A percentile compares a stretch with the other conserved stretches of the same genome.
Evolutionary conservation across 805 yeast species (phyloP).

Genomic region (Wickerhamomyces ciferrii): DNA sequence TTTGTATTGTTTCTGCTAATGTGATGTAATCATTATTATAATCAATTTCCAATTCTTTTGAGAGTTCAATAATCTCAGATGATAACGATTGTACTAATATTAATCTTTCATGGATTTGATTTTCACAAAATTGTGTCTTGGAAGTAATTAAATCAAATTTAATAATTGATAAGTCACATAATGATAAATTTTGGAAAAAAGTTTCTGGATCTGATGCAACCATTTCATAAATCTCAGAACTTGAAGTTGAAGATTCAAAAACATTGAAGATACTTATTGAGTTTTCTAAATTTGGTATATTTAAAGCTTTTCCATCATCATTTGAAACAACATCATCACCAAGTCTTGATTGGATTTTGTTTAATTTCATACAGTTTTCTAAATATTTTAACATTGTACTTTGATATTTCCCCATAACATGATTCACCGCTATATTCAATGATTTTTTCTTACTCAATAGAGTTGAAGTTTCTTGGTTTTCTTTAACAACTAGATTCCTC

Average conservation of each 20-base stretch:
- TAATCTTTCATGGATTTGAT: slow-evolving; percentile 9
- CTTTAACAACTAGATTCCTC: slow-evolving; percentile 27
- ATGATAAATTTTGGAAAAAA: slow-evolving; percentile 15
- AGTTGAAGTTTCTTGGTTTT: slow-evolving; percentile 21
- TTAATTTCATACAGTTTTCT: slow-evolving; percentile 1
- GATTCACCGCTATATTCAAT: slow-evolving; percentile 24
- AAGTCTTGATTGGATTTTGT: not conserved
- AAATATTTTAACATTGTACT: slow-evolving; percentile 23
- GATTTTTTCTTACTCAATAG: slow-evolving; percentile 27
- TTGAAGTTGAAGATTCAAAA: slow-evolving; percentile 3
- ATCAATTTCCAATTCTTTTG: slow-evolving; percentile 19
- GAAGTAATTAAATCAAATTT: slow-evolving; percentile 6
- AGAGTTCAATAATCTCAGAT: slow-evolving; percentile 10
- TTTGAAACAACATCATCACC: not conserved
- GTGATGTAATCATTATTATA: slow-evolving; percentile 13
- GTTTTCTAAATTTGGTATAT: slow-evolving; percentile 15
- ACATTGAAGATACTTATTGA: slow-evolving; percentile 3
- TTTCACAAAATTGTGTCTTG: slow-evolving; percentile 14
- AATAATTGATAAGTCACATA: slow-evolving; percentile 18
- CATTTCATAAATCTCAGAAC: slow-evolving; percentile 15
- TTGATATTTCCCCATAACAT: slow-evolving; percentile 25
- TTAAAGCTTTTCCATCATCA: slow-evolving; percentile 1
- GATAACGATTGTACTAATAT: slow-evolving; percentile 2
- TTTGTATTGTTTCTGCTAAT: slow-evolving; percentile 11
- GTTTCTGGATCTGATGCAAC: slow-evolving; percentile 11